Conservation (phyloP, 306 rosid genomes). For the Medicago ruthenica region DNA sequence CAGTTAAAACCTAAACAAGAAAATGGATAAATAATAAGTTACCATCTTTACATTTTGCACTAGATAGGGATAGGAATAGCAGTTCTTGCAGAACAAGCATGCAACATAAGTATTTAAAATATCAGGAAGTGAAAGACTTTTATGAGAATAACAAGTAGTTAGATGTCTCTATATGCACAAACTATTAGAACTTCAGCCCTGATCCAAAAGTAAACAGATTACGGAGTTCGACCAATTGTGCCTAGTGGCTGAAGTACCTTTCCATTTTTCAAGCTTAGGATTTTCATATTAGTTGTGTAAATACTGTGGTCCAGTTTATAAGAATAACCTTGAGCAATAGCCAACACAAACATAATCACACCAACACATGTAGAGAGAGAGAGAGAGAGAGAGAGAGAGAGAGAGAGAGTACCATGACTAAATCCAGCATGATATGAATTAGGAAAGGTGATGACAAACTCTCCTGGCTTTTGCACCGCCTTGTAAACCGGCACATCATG, state of each 20-base stretch:
- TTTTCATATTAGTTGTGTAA: too few species aligned
- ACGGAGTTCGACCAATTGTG: too few species aligned
- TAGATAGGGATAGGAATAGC: conserved; percentile 28
- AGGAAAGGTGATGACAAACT: conserved; percentile 58
- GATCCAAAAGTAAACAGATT: too few species aligned
- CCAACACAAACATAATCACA: too few species aligned
- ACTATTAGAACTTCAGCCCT: too few species aligned
- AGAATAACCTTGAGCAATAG: too few species aligned
- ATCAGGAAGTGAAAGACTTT: too few species aligned
- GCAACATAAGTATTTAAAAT: conserved; percentile 34
- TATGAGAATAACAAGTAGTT: too few species aligned
- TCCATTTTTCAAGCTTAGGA: too few species aligned
- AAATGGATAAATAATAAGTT: background rate
- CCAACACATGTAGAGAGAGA: background rate
- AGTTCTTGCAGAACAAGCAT: conserved; percentile 33
- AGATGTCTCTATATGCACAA: too few species aligned
- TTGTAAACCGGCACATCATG: conserved; percentile 51
- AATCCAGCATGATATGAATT: conserved; percentile 61
- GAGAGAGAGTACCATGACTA: conserved; percentile 47
- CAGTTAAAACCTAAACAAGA: conserved; percentile 49
- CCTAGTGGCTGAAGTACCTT: too few species aligned
- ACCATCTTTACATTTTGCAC: background rate
- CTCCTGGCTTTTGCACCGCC: conserved; percentile 44
- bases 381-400: background rate
- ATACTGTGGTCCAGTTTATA: too few species aligned